Evolutionary conservation across 106 monocot species (phyloP), one percentile per base, ranked within the genome.

Genomic region (Dendrobium huoshanense): DNA sequence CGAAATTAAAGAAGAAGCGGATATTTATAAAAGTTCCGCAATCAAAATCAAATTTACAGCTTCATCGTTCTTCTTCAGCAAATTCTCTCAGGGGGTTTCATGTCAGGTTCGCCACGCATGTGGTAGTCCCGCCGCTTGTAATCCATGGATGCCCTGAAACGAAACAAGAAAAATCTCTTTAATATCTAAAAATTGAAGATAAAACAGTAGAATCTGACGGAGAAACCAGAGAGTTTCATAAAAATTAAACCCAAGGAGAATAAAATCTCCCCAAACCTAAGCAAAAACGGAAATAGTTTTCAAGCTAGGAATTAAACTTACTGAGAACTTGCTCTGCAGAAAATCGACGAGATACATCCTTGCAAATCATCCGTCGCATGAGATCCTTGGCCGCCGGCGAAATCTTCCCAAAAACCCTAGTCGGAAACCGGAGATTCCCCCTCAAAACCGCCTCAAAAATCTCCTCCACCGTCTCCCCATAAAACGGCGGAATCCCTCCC

Each of bases 311-410:
- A 27, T 29, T 2, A 29, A 16, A 79, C 92, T 82, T 84, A 97
- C 97, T 75, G 24, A 98, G 90, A 10, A 98, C 95, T 98, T 98
- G 91, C 55, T 95, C 92, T 7, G 95, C 92, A 13, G 98, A 89
- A 42, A 95, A 85, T n/a, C 98, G 74, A 13, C 90, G 61, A 13
- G 77, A 82, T 16, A 78, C 81, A 74, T 99, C 99, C 85, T 79
- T 91, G 84, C 88, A 87, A 41, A 99, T 73, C 95, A 99, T 99
- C 86, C 83, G 84, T 20, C 95, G 80, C 20, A 99, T 75, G 22
- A 99, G 86, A 85, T 95, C 95, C 91, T 99, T 99, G 0, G 95
- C 95, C 55, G 73, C 59, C 27, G 84, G 67, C 6, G 99, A 99
- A 1, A 99, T 86, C 7, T 64, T 75, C 7, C 45, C 18, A 77